Percentiles rank a stretch among this genome's conserved stretches.
Conservation (phyloP, 768 basidiomycete species). For the Gloeostereum incarnatum region DNA sequence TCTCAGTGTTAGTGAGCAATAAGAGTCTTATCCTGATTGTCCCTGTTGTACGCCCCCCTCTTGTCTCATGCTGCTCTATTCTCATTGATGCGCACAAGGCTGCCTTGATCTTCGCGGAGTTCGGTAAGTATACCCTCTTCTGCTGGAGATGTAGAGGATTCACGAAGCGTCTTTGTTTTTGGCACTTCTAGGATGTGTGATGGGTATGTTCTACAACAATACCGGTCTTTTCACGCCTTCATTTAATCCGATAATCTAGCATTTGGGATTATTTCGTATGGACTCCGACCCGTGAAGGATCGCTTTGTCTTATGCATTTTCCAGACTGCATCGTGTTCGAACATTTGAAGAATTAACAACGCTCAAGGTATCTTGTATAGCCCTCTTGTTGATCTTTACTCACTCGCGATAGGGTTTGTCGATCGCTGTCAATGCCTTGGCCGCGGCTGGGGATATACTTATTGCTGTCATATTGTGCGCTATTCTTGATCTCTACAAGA, state of each 20-base stretch:
- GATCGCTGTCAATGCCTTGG: conserved; percentile 40
- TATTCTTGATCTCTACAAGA: conserved; percentile 36
- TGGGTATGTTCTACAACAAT: background rate
- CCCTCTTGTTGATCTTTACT: background rate
- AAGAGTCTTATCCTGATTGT: background rate
- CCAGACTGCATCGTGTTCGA: background rate
- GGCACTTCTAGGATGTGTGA: conserved; percentile 1
- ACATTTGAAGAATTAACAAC: conserved; percentile 4
- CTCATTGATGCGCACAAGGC: background rate
- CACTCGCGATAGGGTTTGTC: conserved; percentile 28
- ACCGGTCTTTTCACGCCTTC: too few species aligned
- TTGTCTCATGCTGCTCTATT: background rate
- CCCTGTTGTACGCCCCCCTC: background rate
- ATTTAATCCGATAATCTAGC: background rate
- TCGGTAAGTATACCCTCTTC: too few species aligned
- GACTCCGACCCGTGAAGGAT: background rate
- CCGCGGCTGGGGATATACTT: conserved; percentile 35
- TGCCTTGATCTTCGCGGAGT: too few species aligned
- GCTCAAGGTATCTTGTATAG: conserved; percentile 9
- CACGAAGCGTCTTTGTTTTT: too few species aligned
- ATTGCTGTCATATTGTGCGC: conserved; percentile 39
- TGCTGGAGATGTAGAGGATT: too few species aligned
- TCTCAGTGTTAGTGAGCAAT: conserved; percentile 17
- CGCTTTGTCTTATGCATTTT: background rate
- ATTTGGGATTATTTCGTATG: conserved; percentile 4